Evolutionary conservation across 805 yeast species (phyloP).

Genomic region (Nakazawaea holstii): DNA sequence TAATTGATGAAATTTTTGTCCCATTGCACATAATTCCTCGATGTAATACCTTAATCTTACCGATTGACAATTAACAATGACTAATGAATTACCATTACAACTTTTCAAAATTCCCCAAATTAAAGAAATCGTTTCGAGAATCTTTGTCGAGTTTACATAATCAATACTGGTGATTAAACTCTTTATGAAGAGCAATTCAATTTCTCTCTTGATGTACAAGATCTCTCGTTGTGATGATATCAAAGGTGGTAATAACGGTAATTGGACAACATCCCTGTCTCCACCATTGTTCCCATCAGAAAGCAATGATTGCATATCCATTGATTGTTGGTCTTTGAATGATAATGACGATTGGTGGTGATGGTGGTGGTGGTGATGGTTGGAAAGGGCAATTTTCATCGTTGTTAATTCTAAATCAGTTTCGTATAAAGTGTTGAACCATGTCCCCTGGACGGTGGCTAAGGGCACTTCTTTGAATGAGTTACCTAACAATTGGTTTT

Average conservation of each 20-base stretch:
- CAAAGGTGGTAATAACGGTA: constrained; percentile 8
- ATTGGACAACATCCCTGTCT: neutral
- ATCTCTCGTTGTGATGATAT: constrained; percentile 9
- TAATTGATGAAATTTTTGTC: neutral
- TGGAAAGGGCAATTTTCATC: neutral
- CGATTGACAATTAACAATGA: neutral
- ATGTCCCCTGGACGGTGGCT: neutral
- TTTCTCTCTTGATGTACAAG: constrained; percentile 8
- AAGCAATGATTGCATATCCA: too few species aligned
- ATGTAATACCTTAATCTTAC: neutral
- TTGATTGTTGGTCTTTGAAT: too few species aligned
- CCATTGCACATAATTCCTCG: neutral
- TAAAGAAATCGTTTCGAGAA: neutral
- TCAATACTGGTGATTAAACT: neutral
- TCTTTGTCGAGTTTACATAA: neutral
- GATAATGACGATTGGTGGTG: too few species aligned
- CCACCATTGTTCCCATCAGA: neutral
- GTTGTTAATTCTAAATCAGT: neutral
- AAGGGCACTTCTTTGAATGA: neutral
- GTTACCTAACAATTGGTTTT: neutral
- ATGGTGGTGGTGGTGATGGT: too few species aligned
- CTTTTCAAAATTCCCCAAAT: constrained; percentile 9
- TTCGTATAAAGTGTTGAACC: neutral
- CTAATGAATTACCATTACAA: constrained; percentile 1
- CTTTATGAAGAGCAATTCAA: constrained; percentile 7